Evolutionary conservation across 331 rosid species (phyloP).

Genomic region (Malus hybrid): DNA sequence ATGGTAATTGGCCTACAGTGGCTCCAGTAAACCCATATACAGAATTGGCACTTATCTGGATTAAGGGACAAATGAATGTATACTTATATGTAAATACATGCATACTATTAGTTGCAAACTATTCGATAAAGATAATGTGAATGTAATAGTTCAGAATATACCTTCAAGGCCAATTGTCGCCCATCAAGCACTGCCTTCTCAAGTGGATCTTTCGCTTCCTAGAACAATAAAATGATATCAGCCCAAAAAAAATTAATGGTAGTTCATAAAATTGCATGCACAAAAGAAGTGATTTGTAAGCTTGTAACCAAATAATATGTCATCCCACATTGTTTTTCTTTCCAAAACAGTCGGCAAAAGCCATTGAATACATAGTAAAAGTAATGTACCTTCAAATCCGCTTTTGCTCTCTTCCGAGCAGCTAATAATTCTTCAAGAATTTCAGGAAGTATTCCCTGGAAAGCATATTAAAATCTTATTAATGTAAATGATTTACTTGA

Average conservation of each 20-base stretch:
- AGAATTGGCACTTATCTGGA: constrained; percentile 94
- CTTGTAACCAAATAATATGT: not conserved
- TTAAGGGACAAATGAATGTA: not conserved
- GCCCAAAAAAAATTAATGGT: not conserved
- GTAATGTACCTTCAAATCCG: constrained; percentile 73
- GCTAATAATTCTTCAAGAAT: constrained; percentile 89
- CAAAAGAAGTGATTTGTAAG: not conserved
- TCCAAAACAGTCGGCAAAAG: constrained; percentile 2
- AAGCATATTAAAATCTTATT: constrained; percentile 4
- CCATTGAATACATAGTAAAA: constrained; percentile 1
- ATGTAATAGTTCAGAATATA: constrained; percentile 14
- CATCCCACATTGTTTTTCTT: not conserved
- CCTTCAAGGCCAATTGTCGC: constrained; percentile 87
- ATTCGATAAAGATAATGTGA: not conserved
- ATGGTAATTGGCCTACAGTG: constrained; percentile 86
- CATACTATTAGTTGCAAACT: not conserved
- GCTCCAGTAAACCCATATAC: constrained; percentile 99
- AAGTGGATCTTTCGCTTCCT: constrained; percentile 95
- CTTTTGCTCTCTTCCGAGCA: constrained; percentile 97
- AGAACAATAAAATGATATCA: not conserved
- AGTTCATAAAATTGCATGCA: constrained; percentile 8
- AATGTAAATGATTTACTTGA: not conserved
- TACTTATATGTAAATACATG: not conserved
- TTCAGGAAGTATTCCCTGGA: constrained; percentile 98
- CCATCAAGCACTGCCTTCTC: constrained; percentile 98